Evolutionary conservation across 495 filamentous ascomycete species (phyloP), one percentile per base, ranked within the genome.

Genomic region (Talaromyces trachyspermus): DNA sequence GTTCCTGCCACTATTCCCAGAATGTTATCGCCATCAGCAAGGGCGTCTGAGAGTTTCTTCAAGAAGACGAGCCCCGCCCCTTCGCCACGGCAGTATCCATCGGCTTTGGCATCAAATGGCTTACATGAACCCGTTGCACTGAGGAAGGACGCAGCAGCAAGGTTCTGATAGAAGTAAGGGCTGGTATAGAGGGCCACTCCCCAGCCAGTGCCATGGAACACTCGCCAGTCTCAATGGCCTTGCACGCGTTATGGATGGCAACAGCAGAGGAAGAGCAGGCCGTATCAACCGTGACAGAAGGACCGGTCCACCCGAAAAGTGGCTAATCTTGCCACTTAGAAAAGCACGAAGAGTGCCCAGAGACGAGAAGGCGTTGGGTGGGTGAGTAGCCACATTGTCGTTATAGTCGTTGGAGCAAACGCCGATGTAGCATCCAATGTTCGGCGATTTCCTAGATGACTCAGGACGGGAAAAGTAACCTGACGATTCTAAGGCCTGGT

Each of bases 41-140:
- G 36, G 0, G 83, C 84, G 54, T 76, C 71, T 5, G 74, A 65
- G 0, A 85, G 66, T 1, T 69, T 65, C 62, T 85, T 85, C n/a
- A 87, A 62, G 6, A 84, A 61, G 14, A 88, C 69, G 5, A 78
- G 70, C 0, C 75, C 84, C 15, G 70, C 75, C 17, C 70, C 76
- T 43, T 88, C 84, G 2, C 72, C 77, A 38, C 84, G 74, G 56
- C 80, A 84, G 57, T 87, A 88, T 0, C 84, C 84, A 53, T 83
- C 75, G 6, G 81, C 81, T 20, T 64, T 64, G 40, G 74, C 69
- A 54, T 85, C 81, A 49, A 85, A 86, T 0, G 83, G 70, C 26
- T 83, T 82, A 54, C 82, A 87, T 0, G 44, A 10, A 0, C 66
- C 64, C 0, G 58, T 64, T 0, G 55, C 49, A 30, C 46, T 61